These are phyloP conservation scores for Nakazawaea ishiwadae DNA, from an alignment of 805 yeast species.

Conservation along the genomic window DNA sequence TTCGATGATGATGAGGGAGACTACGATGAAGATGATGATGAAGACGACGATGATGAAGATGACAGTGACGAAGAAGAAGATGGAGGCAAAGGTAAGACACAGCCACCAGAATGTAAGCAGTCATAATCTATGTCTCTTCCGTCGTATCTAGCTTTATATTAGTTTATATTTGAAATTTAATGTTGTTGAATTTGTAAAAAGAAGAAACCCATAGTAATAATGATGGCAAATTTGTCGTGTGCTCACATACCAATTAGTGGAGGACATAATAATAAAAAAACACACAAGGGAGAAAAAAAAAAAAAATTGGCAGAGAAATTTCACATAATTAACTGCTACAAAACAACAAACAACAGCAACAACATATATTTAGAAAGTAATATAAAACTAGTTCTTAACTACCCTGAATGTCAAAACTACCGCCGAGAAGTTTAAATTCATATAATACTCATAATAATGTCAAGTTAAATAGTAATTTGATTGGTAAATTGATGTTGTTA, in stretches of 20 bases:
- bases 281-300: no score
- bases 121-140: conserved; percentile 37
- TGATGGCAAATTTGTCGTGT: no score
- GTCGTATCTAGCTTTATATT: not conserved
- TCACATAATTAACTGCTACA: no score
- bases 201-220: no score
- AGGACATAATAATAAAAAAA: no score
- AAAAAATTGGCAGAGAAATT: no score
- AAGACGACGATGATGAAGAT: conserved; percentile 57
- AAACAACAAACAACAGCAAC: no score
- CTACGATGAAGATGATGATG: conserved; percentile 60
- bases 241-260: no score
- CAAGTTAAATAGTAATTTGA: conserved; percentile 1
- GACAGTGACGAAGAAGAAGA: conserved; percentile 50
- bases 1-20: conserved; percentile 57
- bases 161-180: no score
- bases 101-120: conserved; percentile 78
- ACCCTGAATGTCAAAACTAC: conserved; percentile 12
- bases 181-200: no score
- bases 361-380: no score
- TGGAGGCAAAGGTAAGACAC: conserved; percentile 43
- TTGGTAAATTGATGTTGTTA: conserved; percentile 14
- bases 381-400: no score
- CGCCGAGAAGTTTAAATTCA: conserved; percentile 8
- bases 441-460: conserved; percentile 8